A percentile compares a stretch with the other conserved stretches of the same genome.
phyloP scores from a whole-genome alignment of 495 filamentous ascomycete genomes.

The Cairneyella variabilis region DNA sequence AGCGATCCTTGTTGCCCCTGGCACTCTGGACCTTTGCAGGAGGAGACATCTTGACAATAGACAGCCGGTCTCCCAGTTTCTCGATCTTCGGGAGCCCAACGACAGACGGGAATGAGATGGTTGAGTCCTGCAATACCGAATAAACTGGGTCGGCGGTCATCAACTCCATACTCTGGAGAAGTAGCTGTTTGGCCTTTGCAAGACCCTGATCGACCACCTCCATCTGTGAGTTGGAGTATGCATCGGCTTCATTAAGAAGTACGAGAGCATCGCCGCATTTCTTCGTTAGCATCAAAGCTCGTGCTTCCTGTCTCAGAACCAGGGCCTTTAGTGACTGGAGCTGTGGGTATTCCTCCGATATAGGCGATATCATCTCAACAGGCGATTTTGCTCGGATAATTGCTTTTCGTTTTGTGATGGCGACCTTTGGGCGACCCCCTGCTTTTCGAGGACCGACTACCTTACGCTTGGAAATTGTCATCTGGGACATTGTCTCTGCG shows the following conservation, averaged over 20 bases:
- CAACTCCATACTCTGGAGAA: constrained; percentile 58
- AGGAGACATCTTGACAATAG: constrained; percentile 12
- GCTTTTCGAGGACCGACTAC: constrained; percentile 24
- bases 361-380: constrained; percentile 24
- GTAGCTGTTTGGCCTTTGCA: constrained; percentile 53
- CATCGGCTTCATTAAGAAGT: constrained; percentile 45
- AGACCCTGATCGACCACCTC: constrained; percentile 46
- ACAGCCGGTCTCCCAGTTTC: constrained; percentile 16
- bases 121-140: constrained; percentile 86
- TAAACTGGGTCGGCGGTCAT: constrained; percentile 80
- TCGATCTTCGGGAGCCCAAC: constrained; percentile 20
- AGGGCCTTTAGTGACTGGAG: constrained; percentile 55
- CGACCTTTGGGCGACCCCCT: constrained; percentile 17
- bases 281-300: constrained; percentile 48
- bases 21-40: constrained; percentile 6
- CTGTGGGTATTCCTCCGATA: constrained; percentile 48
- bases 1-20: neutral
- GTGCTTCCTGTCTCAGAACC: constrained; percentile 62
- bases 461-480: constrained; percentile 28
- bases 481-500: constrained; percentile 44
- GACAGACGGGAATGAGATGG: constrained; percentile 74
- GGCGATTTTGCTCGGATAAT: constrained; percentile 19
- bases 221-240: constrained; percentile 35
- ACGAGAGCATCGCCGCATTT: constrained; percentile 49
- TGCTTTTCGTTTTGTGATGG: constrained; percentile 17